phyloP scores from a whole-genome alignment of 2,329 filamentous ascomycete genomes.

The Aspergillus fischeri region DNA sequence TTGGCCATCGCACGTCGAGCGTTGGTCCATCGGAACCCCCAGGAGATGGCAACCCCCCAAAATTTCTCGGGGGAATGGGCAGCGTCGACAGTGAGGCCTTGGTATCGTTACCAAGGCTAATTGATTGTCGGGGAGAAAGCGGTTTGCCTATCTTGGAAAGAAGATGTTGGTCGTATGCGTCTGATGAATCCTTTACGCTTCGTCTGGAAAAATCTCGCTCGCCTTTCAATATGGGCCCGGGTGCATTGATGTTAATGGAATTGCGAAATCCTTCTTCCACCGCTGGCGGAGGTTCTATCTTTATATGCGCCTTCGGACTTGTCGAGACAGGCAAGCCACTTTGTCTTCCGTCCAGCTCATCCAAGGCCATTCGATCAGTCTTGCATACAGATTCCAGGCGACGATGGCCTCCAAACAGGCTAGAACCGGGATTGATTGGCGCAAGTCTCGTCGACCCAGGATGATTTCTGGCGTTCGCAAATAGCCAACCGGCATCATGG shows the following conservation, averaged over 20 bases:
- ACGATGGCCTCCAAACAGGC: conserved; percentile 45
- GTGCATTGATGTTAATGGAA: conserved; percentile 25
- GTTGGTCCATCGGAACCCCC: conserved; percentile 27
- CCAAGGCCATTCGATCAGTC: conserved; percentile 34
- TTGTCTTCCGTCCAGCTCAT: conserved; percentile 34
- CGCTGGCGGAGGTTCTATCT: conserved; percentile 31
- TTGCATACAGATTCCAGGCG: conserved; percentile 31
- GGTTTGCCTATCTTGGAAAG: conserved; percentile 60
- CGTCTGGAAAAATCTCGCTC: conserved; percentile 57
- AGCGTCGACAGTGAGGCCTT: conserved; percentile 29
- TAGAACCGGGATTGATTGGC: conserved; percentile 48
- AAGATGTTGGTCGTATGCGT: conserved; percentile 60
- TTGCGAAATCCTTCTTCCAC: conserved; percentile 32
- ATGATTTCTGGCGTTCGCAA: conserved; percentile 53
- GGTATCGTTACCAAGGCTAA: conserved; percentile 29
- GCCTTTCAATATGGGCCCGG: conserved; percentile 48
- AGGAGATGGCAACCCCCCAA: conserved; percentile 30
- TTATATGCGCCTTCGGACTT: conserved; percentile 33
- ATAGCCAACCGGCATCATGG: conserved; percentile 60
- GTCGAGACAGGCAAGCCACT: conserved; percentile 24
- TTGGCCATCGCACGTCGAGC: conserved; percentile 36
- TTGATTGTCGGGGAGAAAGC: conserved; percentile 48
- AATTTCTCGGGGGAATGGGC: conserved; percentile 30
- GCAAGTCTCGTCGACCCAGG: conserved; percentile 45
- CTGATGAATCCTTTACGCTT: conserved; percentile 55